phyloP scores from a whole-genome alignment of 441 rosid genomes.

The Jatropha podagrica region DNA sequence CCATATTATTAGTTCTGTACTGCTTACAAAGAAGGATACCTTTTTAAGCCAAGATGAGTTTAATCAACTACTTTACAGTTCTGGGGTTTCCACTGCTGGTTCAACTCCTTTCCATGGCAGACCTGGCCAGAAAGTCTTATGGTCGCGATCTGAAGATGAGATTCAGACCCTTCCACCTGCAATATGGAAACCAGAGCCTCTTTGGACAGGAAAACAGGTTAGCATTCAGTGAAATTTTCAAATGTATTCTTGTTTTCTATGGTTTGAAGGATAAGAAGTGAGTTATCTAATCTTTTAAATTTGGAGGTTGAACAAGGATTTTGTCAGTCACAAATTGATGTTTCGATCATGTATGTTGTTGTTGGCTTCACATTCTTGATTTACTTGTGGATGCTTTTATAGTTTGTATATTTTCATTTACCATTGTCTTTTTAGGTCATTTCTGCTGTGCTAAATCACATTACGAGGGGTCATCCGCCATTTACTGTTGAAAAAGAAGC shows the following conservation, averaged over 20 bases:
- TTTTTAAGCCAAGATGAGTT: constrained; percentile 73
- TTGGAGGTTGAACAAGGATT: neutral
- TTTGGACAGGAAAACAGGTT: constrained; percentile 99
- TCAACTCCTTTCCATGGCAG: constrained; percentile 46
- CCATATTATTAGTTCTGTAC: constrained; percentile 85
- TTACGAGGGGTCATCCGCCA: constrained; percentile 79
- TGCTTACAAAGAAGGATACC: constrained; percentile 91
- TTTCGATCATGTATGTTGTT: neutral
- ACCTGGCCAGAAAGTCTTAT: constrained; percentile 66
- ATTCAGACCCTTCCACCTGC: constrained; percentile 57
- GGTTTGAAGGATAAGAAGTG: neutral
- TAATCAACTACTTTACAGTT: constrained; percentile 80
- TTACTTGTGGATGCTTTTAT: neutral
- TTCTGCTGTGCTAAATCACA: constrained; percentile 74
- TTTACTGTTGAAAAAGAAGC: constrained; percentile 82
- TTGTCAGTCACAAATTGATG: neutral
- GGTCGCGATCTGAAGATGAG: constrained; percentile 52
- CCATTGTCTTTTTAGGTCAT: constrained; percentile 58
- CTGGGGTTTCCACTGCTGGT: constrained; percentile 64
- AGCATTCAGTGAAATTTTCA: constrained; percentile 14
- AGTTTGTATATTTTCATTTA: constrained; percentile 1
- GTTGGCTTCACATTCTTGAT: neutral
- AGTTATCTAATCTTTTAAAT: neutral
- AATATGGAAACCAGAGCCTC: constrained; percentile 85
- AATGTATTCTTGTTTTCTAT: neutral